phyloP scores from a whole-genome alignment of 148 eudicot species.

The Fagopyrum esculentum region DNA sequence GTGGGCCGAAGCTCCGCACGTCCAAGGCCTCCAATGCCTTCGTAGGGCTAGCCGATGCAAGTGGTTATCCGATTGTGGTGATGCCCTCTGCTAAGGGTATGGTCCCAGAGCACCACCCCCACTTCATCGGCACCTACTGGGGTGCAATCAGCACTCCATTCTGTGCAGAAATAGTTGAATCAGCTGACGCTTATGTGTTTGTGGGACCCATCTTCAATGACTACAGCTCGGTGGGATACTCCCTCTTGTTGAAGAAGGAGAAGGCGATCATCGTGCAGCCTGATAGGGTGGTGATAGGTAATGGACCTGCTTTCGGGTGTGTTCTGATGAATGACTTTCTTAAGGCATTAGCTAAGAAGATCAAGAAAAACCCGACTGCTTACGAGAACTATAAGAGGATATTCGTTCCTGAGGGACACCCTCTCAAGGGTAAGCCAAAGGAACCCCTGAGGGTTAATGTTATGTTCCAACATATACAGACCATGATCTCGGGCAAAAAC shows the following conservation, averaged over 20 bases:
- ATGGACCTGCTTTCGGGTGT: conserved; percentile 74
- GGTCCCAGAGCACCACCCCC: conserved; percentile 69
- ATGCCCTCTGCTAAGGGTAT: conserved; percentile 84
- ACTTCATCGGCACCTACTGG: conserved; percentile 75
- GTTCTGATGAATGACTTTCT: conserved; percentile 74
- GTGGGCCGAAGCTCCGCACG: conserved; percentile 57
- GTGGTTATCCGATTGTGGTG: conserved; percentile 50
- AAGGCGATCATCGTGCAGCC: conserved; percentile 71
- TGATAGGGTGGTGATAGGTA: conserved; percentile 58
- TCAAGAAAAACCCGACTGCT: conserved; percentile 51
- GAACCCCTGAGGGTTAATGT: conserved; percentile 75
- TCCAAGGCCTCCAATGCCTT: conserved; percentile 53
- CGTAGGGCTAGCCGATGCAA: conserved; percentile 50
- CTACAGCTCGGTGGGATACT: conserved; percentile 85
- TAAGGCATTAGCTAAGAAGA: conserved; percentile 42
- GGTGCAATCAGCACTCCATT: conserved; percentile 78
- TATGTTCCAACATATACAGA: conserved; percentile 65
- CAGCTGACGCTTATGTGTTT: conserved; percentile 75
- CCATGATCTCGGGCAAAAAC: conserved; percentile 52
- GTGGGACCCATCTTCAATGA: conserved; percentile 83
- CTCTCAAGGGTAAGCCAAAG: conserved; percentile 41
- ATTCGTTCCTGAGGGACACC: conserved; percentile 63
- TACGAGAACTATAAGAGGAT: conserved; percentile 68
- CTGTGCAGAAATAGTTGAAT: conserved; percentile 77
- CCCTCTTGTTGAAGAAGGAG: conserved; percentile 67